A percentile compares a stretch with the other conserved stretches of the same genome.
Evolutionary conservation across 1,284 basidiomycete species (phyloP).

Genomic region (Apiotrichum gracile): DNA sequence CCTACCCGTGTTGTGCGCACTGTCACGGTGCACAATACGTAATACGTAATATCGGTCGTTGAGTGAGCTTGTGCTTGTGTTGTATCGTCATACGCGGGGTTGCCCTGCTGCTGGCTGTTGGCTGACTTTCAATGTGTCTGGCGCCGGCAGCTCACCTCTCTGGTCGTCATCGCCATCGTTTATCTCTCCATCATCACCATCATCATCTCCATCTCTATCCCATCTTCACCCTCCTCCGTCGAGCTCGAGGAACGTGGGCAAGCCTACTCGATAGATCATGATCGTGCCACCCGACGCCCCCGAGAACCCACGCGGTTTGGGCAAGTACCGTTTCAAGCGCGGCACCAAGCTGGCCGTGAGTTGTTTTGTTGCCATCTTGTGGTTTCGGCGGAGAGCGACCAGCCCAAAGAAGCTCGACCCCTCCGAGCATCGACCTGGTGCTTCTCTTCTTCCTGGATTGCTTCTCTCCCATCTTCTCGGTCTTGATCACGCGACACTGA

Average conservation of each 20-base stretch:
- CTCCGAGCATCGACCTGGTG: no score
- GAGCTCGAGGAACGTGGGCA: background rate
- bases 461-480: background rate
- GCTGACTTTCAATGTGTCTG: no score
- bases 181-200: background rate
- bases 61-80: no score
- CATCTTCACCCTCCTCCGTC: background rate
- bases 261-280: slow-evolving; percentile 8
- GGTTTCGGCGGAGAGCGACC: no score
- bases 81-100: no score
- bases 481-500: background rate
- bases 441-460: background rate
- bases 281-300: slow-evolving; percentile 17
- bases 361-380: no score
- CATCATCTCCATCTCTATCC: background rate
- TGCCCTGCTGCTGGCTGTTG: no score
- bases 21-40: no score
- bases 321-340: slow-evolving; percentile 22
- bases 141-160: background rate
- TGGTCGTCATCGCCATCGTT: background rate
- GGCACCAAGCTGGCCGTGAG: slow-evolving; percentile 30
- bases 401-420: no score
- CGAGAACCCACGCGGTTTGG: slow-evolving; percentile 7
- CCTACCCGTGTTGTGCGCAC: no score
- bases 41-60: no score